phyloP scores from a whole-genome alignment of 192 early-diverging fungal species.

The Radiomyces spectabilis region DNA sequence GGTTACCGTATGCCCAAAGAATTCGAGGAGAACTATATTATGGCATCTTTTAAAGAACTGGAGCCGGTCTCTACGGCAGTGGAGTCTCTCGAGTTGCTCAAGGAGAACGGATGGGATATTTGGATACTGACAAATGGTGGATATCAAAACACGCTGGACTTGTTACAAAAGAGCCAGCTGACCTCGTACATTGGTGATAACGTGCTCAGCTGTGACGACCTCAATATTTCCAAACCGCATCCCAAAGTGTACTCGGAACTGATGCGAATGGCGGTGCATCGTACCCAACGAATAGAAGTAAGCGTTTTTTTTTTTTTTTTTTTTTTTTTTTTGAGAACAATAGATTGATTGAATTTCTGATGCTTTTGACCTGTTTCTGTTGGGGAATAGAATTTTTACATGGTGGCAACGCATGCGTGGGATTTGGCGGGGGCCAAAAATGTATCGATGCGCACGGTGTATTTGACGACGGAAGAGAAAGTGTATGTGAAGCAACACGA shows the following conservation, averaged over 20 bases:
- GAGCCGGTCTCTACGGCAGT: neutral
- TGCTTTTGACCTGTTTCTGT: neutral
- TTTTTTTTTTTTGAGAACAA: neutral
- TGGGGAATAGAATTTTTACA: conserved; percentile 21
- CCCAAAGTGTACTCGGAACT: conserved; percentile 21
- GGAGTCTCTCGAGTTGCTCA: conserved; percentile 2
- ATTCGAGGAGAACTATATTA: neutral
- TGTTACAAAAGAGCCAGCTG: conserved; percentile 1
- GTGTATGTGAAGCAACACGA: conserved; percentile 7
- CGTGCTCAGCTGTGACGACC: conserved; percentile 21
- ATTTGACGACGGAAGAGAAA: conserved; percentile 12
- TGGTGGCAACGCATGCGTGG: conserved; percentile 23
- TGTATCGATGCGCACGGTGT: conserved; percentile 10
- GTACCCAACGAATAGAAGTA: conserved; percentile 26
- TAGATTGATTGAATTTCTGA: neutral
- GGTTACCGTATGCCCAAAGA: neutral
- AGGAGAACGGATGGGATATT: conserved; percentile 15
- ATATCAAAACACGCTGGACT: neutral
- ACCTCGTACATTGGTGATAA: conserved; percentile 5
- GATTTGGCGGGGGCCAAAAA: conserved; percentile 26
- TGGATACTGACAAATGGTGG: conserved; percentile 22
- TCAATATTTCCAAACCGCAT: conserved; percentile 23
- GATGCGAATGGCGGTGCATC: conserved; percentile 16
- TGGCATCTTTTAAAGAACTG: conserved; percentile 11
- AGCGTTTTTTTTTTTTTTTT: too few relatives aligned